Evolutionary conservation across 768 basidiomycete species (phyloP).

Genomic region (Pleurotus sapidus): DNA sequence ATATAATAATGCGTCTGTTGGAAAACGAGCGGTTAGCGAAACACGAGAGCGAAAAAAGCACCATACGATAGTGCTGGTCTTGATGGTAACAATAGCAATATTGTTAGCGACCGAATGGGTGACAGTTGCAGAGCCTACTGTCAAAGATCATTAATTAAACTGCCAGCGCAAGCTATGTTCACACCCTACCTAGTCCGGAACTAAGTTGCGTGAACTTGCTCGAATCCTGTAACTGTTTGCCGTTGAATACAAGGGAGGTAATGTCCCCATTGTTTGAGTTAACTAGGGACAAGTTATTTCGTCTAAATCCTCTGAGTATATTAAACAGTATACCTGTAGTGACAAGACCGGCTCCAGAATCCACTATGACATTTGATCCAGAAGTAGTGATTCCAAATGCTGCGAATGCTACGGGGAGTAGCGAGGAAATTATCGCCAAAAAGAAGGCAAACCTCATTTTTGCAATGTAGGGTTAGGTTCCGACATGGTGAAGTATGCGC

Average conservation of each 20-base stretch:
- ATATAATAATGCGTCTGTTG: conserved; percentile 44
- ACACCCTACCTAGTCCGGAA: conserved; percentile 36
- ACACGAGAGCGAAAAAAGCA: not conserved
- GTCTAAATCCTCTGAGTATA: not conserved
- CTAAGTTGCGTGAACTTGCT: conserved; percentile 44
- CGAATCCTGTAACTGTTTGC: conserved; percentile 42
- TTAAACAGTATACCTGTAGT: conserved; percentile 33
- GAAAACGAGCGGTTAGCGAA: not conserved
- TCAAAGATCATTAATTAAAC: too few species aligned
- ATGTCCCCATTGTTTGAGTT: conserved; percentile 43
- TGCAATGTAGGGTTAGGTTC: not conserved
- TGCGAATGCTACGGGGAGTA: conserved; percentile 33
- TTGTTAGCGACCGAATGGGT: conserved; percentile 36
- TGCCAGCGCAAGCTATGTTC: too few species aligned
- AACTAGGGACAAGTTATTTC: conserved; percentile 21
- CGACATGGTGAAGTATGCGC: not conserved
- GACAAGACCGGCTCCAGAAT: conserved; percentile 42
- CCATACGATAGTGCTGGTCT: conserved; percentile 38
- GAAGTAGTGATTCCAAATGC: conserved; percentile 45
- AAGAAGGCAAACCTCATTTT: conserved; percentile 19
- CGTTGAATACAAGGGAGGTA: conserved; percentile 41
- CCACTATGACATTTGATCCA: conserved; percentile 35
- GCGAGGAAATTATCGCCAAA: conserved; percentile 20
- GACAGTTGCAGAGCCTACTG: conserved; percentile 37
- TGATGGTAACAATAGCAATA: conserved; percentile 39